Base-by-base conservation (phyloP, 2,329 filamentous ascomycete species). In the Exophiala oligosperma region DNA sequence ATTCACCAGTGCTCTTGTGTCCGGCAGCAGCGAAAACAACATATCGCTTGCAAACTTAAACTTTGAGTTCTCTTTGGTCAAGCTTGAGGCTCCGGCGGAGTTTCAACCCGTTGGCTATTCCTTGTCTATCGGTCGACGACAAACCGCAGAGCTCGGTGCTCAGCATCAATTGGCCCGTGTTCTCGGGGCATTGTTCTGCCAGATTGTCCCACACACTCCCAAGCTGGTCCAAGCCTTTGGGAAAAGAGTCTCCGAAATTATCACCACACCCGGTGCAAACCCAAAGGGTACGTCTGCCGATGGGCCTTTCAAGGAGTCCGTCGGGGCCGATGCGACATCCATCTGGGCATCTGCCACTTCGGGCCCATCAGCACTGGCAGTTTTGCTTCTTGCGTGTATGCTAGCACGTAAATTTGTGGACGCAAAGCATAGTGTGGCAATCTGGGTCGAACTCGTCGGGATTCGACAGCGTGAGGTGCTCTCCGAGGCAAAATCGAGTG, bases 21-120 rank as follows among this genome's bases (percentile, higher is more conserved):
- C 41, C 9, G 41, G 14, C 41, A 17, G 28, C n/a, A 28, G 9
- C 11, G 49, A 51, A 29, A 26, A 6, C 21, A 60, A 37, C 24
- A 24, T 65, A 14, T 51, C 61, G 26, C 61, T 69, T 2, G 67
- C 67, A 32, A 62, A 64, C 40, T 12, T 77, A 57, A 78, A 79
- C 54, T 71, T 78, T 56, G 76, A 79, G 52, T 79, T 79, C 56
- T 68, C 73, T 0, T 57, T 79, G 0, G 54, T 75, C 40, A 78
- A 77, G 56, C 52, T 70, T 1, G 72, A 78, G 53, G 73, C 76
- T 0, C 76, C 77, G 0, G 51, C 50, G 9, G 76, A 78, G 56
- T 77, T 69, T 40, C 60, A 65, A 17, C 64, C 44, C 0, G 28
- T 79, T 0, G 74, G 73, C 0, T 41, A 53, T 0, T 38, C 56